Base-by-base conservation (phyloP, 2,329 filamentous ascomycete genomes). In the Neonectria punicea region DNA sequence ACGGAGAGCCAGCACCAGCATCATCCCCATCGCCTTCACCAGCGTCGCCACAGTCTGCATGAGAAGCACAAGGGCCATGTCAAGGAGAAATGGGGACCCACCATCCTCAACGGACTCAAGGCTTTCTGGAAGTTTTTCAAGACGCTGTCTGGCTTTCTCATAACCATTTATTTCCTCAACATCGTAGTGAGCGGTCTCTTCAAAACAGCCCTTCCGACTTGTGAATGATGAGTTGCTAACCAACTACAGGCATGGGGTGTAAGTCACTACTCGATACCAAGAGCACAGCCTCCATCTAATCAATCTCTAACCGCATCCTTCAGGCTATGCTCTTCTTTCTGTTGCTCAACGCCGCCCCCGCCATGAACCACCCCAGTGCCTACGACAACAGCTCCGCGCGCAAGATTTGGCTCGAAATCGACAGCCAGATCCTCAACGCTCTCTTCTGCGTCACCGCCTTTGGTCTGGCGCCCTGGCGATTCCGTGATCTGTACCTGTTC, bases 381-480 rank as follows among this genome's bases (percentile, higher is more conserved):
- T 84, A 92, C 74, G 84, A 91, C 70, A 89, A 92, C 75, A 82
- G 92, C 73, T 93, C 91, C 0, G 88, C 92, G 4, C 87, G 93
- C 9, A 84, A 91, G 28, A 89, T 89, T 60, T 97, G 93, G 93
- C 87, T 97, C 68, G 93, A 97, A 78, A 90, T 89, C 71, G 91
- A 93, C 76, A 92, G 90, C 2, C 93, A 97, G 76, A 91, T 97
- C 65, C 70, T 78, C n/a, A 96, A 93, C 73, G 91, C 86, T 0
- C 85, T 97, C 1, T 97, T 97, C 84, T 95, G 92, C 79, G 89
- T 96, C 6, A 94, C 92, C 1, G 93, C 89, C 1, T 94, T 96
- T 68, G 93, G 93, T 0, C 84, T 95, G 5, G 90, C 92, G 1
- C 93, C 93, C 0, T 97, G 93, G 93, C 86, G 93, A 32, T 91